Base-by-base conservation (phyloP, 2,329 filamentous ascomycete genomes). In the Geosmithia flava region DNA sequence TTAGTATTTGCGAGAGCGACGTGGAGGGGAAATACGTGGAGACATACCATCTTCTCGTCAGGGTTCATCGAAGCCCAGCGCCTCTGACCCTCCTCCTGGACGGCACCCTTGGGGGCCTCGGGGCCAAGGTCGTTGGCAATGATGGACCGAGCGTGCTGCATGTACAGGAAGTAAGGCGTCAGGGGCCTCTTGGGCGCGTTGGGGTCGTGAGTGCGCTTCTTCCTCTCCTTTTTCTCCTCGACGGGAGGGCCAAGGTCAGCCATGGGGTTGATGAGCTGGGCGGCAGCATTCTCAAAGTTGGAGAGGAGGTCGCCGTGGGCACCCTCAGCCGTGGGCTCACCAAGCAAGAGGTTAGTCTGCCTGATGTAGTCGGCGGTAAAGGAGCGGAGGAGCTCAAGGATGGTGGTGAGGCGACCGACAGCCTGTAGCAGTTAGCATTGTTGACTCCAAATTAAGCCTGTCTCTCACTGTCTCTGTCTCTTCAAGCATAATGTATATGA, bases 131-230 rank as follows among this genome's bases (percentile, higher is more conserved):
- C 88, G 33, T 73, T 75, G 49, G 86, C 83, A 56, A 97, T 93
- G 62, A 87, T 83, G 47, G 82, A 78, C 46, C 93, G 85, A 54
- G 88, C 88, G 54, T 85, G 83, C 65, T 94, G 85, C 75, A 95
- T 88, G 72, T 89, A 97, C 52, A 96, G 72, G 73, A 97, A 95
- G 72, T 94, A 96, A 2, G 91, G 89, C 6, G 91, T 97, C 60
- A 96, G 68, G 8, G 91, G 90, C 46, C 90, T 82, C 78, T 96
- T 97, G 51, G 91, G 91, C 7, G 90, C 90, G 65, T 95, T 95
- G 56, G 90, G 90, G 64, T 97, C 91, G 60, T 86, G 82, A 42
- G 81, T 81, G 52, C 83, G 80, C 74, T 90, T 90, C 76, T 93
- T 91, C 66, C 86, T 83, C 75, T 93, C 89, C 76, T 89, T 89